A percentile compares a stretch with the other conserved stretches of the same genome.
These are phyloP conservation scores for Curvularia hawaiiensis DNA, from an alignment of 2,329 filamentous ascomycete genomes.

Conservation along the genomic window DNA sequence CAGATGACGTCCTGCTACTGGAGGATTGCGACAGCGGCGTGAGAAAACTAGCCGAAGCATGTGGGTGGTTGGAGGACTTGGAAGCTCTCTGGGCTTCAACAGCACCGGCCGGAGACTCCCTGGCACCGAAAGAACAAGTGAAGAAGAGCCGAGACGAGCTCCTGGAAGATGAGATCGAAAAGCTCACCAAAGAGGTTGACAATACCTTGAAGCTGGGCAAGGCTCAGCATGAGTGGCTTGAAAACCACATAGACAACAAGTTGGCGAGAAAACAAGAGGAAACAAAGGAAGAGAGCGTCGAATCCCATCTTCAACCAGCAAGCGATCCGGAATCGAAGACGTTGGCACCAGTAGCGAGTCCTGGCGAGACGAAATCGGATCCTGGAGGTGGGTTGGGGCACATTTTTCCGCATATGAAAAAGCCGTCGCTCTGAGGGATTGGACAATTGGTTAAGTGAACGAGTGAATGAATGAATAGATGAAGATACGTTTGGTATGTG, in stretches of 20 bases:
- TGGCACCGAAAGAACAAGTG: constrained; percentile 39
- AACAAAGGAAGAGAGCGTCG: not conserved
- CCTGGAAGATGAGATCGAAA: constrained; percentile 62
- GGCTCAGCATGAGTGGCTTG: constrained; percentile 42
- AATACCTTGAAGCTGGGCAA: constrained; percentile 51
- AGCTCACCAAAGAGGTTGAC: constrained; percentile 64
- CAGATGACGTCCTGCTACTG: constrained; percentile 84
- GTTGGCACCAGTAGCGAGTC: constrained; percentile 15
- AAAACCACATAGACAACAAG: constrained; percentile 40
- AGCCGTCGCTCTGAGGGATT: constrained; percentile 52
- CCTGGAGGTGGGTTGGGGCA: constrained; percentile 28
- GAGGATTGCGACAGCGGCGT: constrained; percentile 86
- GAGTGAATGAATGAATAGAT: not conserved
- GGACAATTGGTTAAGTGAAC: no score
- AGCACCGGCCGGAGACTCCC: constrained; percentile 51
- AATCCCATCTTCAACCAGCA: constrained; percentile 9
- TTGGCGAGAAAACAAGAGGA: constrained; percentile 25
- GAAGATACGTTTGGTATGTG: not conserved
- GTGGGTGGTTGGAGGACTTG: constrained; percentile 87
- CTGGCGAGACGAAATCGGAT: constrained; percentile 4
- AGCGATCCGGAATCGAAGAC: constrained; percentile 11
- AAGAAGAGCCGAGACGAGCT: constrained; percentile 59
- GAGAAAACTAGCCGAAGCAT: constrained; percentile 73
- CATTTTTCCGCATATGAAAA: constrained; percentile 40
- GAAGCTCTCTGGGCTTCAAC: constrained; percentile 74